Evolutionary conservation across 2,329 filamentous ascomycete genomes (phyloP), one percentile per base, ranked within the genome.

Genomic region (Corniculantispora saksenae): DNA sequence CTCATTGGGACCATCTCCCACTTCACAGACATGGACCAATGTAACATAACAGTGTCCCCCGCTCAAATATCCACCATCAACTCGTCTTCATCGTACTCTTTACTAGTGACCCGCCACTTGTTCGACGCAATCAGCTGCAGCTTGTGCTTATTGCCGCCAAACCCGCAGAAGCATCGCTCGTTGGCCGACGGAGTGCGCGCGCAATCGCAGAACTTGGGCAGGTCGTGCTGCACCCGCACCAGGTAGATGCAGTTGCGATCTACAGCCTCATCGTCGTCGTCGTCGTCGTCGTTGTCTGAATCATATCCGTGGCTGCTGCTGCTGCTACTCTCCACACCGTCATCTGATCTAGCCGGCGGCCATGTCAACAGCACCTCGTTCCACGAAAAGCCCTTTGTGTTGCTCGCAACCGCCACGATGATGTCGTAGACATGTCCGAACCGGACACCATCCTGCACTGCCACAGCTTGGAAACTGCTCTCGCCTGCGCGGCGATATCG

Each of bases 341-440:
- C 32, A 15, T 43, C 38, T 7, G 38, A 13, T 19, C 38, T 13
- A 13, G 29, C 27, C n/a, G 25, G 57, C 3, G 57, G 57, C 45
- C 57, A 60, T 4, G 43, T 60, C n/a, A 60, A 6, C 57, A 15
- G 21, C 45, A 50, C 29, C n/a, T 60, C 32, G 21, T 35, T 27
- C 57, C 57, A 40, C 19, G 57, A 21, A 21, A n/a, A n/a, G 27
- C 57, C 29, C 29, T 50, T 60, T 23, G 57, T 60, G 15, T 27
- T 17, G 57, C 57, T 40, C 43, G 45, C n/a, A 21, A 60, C n/a
- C 27, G 45, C 57, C 13, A 25, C 15, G 29, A 60, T 3, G 3
- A 60, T 8, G 12, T 60, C 57, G 32, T 40, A 60, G 29, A 60
- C 45, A 3, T 60, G 43, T 13, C 57, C 57, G n/a, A 60, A 21